These are phyloP conservation scores for Prunella vulgaris DNA, from an alignment of 257 asterid genomes.

Conservation along the genomic window DNA sequence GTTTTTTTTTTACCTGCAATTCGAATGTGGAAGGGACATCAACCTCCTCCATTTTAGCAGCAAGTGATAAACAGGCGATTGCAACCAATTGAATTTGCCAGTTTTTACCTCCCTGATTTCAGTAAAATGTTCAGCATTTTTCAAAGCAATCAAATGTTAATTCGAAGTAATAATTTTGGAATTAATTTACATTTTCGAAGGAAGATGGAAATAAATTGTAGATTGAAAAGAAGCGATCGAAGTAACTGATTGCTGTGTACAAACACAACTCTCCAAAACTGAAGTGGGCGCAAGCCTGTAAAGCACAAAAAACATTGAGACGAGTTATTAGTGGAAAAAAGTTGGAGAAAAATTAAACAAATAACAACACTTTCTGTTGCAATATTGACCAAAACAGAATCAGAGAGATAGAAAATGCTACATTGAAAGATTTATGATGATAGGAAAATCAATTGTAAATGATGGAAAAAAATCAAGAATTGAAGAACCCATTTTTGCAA, in stretches of 20 bases:
- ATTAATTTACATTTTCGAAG: slow-evolving; percentile 16
- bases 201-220: slow-evolving; percentile 30
- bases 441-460: slow-evolving; percentile 8
- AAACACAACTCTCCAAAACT: slow-evolving; percentile 40
- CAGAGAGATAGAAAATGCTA: not conserved
- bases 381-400: not conserved
- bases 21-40: slow-evolving; percentile 40
- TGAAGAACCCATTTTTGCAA: not conserved
- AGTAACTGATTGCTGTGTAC: slow-evolving; percentile 37
- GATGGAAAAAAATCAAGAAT: slow-evolving; percentile 4
- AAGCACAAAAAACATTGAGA: slow-evolving; percentile 20
- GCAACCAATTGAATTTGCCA: slow-evolving; percentile 64
- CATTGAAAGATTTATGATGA: no score
- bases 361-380: not conserved
- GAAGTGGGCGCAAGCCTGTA: slow-evolving; percentile 43
- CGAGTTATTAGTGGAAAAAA: not conserved
- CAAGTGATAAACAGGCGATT: slow-evolving; percentile 72
- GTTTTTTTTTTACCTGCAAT: slow-evolving; percentile 57
- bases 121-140: slow-evolving; percentile 10
- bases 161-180: not conserved
- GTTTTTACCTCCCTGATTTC: slow-evolving; percentile 36
- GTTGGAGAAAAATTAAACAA: not conserved
- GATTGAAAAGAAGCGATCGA: slow-evolving; percentile 44
- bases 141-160: not conserved
- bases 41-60: slow-evolving; percentile 71